phyloP scores from a whole-genome alignment of 768 basidiomycete species.

The Pisolithus albus region DNA sequence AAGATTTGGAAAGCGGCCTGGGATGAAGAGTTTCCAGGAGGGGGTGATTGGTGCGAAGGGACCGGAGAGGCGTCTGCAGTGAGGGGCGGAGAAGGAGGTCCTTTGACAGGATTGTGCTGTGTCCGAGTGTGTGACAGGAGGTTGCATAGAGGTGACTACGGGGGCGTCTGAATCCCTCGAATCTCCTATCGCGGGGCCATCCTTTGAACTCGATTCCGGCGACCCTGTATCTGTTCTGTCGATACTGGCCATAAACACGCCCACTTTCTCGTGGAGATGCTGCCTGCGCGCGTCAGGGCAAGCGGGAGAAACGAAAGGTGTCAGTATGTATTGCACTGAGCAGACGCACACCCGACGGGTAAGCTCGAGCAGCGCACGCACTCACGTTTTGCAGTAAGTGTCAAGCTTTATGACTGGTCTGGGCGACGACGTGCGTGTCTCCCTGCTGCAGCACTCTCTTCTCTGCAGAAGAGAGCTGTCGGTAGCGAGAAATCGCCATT shows the following conservation, averaged over 20 bases:
- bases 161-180: conserved; percentile 3
- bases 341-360: background rate
- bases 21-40: conserved; percentile 5
- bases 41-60: conserved; percentile 4
- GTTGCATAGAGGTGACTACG: conserved; percentile 10
- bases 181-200: conserved; percentile 12
- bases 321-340: background rate
- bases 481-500: conserved; percentile 16
- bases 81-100: conserved; percentile 7
- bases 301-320: conserved; percentile 10
- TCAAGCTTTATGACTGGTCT: conserved; percentile 3
- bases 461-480: conserved; percentile 7
- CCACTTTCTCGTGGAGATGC: conserved; percentile 45
- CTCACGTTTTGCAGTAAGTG: conserved; percentile 7
- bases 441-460: conserved; percentile 4
- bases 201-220: conserved; percentile 33
- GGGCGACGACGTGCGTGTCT: conserved; percentile 1
- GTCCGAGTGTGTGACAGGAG: conserved; percentile 11
- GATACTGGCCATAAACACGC: conserved; percentile 79
- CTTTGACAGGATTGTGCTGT: conserved; percentile 6
- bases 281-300: conserved; percentile 7
- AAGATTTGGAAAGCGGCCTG: conserved; percentile 27
- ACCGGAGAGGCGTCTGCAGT: conserved; percentile 14
- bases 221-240: conserved; percentile 41
- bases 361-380: background rate